A percentile compares a stretch with the other conserved stretches of the same genome.
Evolutionary conservation across 164 flowering plant genomes (phyloP).

Genomic region (Vitis labrusca): DNA sequence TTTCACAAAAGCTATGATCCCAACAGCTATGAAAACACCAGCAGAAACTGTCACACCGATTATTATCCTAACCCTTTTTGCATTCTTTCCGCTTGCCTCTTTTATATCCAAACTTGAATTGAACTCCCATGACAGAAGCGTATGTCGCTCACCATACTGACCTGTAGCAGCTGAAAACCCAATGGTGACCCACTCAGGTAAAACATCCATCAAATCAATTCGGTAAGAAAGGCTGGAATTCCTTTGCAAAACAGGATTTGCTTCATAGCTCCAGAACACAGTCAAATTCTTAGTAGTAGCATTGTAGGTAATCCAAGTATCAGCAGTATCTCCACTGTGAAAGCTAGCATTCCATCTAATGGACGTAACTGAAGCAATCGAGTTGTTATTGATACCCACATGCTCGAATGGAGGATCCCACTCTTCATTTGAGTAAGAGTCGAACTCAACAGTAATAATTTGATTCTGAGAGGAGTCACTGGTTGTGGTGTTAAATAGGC

Average conservation of each 20-base stretch:
- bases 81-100: background rate
- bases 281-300: slow-evolving; percentile 21
- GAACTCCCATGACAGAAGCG: slow-evolving; percentile 32
- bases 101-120: slow-evolving; percentile 26
- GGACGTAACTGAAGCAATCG: slow-evolving; percentile 12
- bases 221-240: slow-evolving; percentile 31
- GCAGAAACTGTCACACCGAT: slow-evolving; percentile 17
- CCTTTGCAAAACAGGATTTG: slow-evolving; percentile 2
- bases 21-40: slow-evolving; percentile 10
- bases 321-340: slow-evolving; percentile 15
- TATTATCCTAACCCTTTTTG: background rate
- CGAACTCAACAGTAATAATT: slow-evolving; percentile 5
- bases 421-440: background rate
- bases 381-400: slow-evolving; percentile 21
- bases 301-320: slow-evolving; percentile 25
- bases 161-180: slow-evolving; percentile 37
- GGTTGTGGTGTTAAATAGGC: slow-evolving; percentile 5
- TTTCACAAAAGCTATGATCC: background rate
- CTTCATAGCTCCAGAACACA: slow-evolving; percentile 18
- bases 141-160: slow-evolving; percentile 11
- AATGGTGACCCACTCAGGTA: slow-evolving; percentile 40
- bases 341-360: slow-evolving; percentile 23
- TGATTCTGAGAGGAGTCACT: background rate
- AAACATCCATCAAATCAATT: slow-evolving; percentile 29
- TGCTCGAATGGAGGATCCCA: slow-evolving; percentile 15